Evolutionary conservation across 129 eudicot species (phyloP).

Genomic region (Saposhnikovia divaricata): DNA sequence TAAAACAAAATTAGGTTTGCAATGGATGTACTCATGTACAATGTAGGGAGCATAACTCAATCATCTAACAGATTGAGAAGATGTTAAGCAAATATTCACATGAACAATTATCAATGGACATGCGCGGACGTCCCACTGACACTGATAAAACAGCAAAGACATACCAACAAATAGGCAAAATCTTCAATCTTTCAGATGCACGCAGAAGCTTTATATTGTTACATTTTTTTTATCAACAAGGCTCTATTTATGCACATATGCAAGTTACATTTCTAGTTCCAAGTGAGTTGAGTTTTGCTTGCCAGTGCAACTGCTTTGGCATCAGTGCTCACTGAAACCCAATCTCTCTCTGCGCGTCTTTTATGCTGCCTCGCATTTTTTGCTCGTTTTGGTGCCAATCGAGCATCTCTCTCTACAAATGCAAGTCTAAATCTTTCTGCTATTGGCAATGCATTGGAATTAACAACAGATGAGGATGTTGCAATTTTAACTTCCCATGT

Average conservation of each 20-base stretch:
- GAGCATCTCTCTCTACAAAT: slow-evolving; percentile 79
- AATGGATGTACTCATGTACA: too few relatives aligned
- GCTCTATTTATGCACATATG: background rate
- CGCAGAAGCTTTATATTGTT: background rate
- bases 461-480: slow-evolving; percentile 18
- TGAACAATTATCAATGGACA: too few relatives aligned
- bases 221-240: background rate
- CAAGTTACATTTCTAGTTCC: slow-evolving; percentile 12
- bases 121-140: too few relatives aligned
- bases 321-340: slow-evolving; percentile 47
- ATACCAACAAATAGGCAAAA: too few relatives aligned
- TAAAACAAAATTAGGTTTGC: too few relatives aligned
- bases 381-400: slow-evolving; percentile 91
- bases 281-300: slow-evolving; percentile 41
- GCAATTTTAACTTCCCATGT: slow-evolving; percentile 50
- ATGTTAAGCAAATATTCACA: too few relatives aligned
- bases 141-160: too few relatives aligned
- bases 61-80: too few relatives aligned
- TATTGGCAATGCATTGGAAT: slow-evolving; percentile 49
- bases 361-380: slow-evolving; percentile 86
- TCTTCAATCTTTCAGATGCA: background rate
- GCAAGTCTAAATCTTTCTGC: slow-evolving; percentile 94
- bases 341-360: slow-evolving; percentile 72
- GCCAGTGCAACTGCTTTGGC: slow-evolving; percentile 80
- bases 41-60: too few relatives aligned